phyloP scores from a whole-genome alignment of 805 yeast species.

The Blastobotrys mokoenaii region DNA sequence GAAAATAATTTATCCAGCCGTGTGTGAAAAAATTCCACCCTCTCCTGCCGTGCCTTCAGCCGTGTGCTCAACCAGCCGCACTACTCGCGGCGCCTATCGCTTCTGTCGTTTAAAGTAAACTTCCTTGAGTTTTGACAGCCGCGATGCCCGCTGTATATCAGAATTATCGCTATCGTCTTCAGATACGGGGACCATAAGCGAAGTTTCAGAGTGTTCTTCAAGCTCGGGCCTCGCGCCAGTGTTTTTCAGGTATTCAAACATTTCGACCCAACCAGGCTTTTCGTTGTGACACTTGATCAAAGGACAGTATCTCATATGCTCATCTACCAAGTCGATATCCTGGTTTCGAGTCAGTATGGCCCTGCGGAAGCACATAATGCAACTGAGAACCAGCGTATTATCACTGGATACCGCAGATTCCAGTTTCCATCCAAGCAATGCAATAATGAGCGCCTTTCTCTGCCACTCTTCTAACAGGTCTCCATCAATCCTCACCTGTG shows the following conservation, averaged over 20 bases:
- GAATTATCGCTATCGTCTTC: not conserved
- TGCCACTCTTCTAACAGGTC: not conserved
- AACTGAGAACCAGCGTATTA: not conserved
- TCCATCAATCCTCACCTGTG: not conserved
- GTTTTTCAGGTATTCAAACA: not conserved
- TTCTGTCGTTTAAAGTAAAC: not conserved
- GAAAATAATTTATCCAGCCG: too few species aligned
- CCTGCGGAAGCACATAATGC: slow-evolving; percentile 4
- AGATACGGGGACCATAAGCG: not conserved
- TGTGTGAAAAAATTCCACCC: too few species aligned
- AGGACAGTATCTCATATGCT: slow-evolving; percentile 5
- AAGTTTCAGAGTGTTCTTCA: not conserved
- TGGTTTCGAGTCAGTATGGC: not conserved
- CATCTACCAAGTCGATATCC: not conserved
- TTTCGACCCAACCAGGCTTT: not conserved
- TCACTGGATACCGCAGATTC: not conserved
- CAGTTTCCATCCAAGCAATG: slow-evolving; percentile 3
- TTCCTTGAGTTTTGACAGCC: not conserved
- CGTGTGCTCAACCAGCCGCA: too few species aligned
- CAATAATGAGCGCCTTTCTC: not conserved
- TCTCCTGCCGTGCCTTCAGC: too few species aligned
- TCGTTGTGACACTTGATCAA: not conserved
- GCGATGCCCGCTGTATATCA: not conserved
- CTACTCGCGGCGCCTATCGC: too few species aligned
- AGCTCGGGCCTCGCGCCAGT: not conserved